Evolutionary conservation across 305 asterid genomes (phyloP), one percentile per base, ranked within the genome.

Genomic region (Fraxinus baroniana): DNA sequence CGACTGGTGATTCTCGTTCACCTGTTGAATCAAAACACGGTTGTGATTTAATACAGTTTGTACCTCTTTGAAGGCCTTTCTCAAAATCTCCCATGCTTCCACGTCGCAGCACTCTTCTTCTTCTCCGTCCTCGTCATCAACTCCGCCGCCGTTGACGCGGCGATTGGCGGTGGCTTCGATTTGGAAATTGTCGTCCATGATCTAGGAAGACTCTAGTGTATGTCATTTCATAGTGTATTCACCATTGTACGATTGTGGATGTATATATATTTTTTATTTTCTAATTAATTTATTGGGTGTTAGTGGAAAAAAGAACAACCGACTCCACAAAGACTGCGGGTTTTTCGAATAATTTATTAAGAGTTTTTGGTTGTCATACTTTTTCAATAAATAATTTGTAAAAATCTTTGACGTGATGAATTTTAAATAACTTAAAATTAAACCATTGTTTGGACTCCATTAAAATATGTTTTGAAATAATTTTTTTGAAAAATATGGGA

Each of bases 1-100:
- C 3, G 97, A 89, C n/a, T 83, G 88, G 74, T 92, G 97, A 84
- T 94, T 92, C 72, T 94, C 90, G 79, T 94, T 90, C 26, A 87
- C 98, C 82, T 90, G 94, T 39, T 90, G 92, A 83, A 94, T 94
- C 28, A 94, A 74, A 57, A 74, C 80, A 60, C 95, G 89, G 77
- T 94, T 94, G 84, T 64, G 92, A 84, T 91, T 94, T 74, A 92
- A 83, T 83, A 92, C 83, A 24, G 87, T 87, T 52, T 94, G 94
- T 15, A 86, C 98, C 80, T 90, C 92, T 13, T 83, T 81, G 76
- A 92, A 90, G 84, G 87, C 78, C 85, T 71, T 87, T 82, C 78
- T 88, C 78, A 92, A 85, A 64, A 86, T 86, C 85, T 85, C 89
- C 95, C 97, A 94, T 0, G 91, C 86, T 86, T 84, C 89, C 18